These are phyloP conservation scores for Cymbopogon flexuosus DNA, from an alignment of 202 grass and related monocot genomes.

Conservation along the genomic window DNA sequence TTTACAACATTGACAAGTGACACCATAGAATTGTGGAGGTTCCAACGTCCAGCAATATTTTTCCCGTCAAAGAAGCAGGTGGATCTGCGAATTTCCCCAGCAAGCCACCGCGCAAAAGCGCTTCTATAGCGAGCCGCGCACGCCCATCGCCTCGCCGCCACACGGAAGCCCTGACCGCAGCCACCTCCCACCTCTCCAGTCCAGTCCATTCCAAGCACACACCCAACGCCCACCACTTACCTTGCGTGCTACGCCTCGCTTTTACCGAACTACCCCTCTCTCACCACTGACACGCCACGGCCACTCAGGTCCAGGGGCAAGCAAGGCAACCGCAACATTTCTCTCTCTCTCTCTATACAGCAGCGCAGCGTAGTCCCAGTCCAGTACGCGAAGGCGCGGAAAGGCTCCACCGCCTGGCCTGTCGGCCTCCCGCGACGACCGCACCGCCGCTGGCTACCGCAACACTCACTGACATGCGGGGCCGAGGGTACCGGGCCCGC, in stretches of 20 bases:
- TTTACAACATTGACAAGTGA: not conserved
- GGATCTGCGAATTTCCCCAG: not conserved
- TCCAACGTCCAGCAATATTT: not conserved
- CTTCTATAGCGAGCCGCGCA: slow-evolving; percentile 27
- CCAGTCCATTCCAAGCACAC: not conserved
- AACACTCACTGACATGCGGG: not conserved
- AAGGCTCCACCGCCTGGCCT: not conserved
- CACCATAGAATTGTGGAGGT: not conserved
- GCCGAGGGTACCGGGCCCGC: rapidly evolving
- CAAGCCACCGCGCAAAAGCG: not conserved
- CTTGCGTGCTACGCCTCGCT: slow-evolving; percentile 9
- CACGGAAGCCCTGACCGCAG: slow-evolving; percentile 16
- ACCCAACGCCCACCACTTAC: not conserved
- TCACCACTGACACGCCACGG: not conserved
- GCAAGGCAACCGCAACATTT: not conserved
- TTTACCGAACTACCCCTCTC: not conserved
- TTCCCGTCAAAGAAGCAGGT: not conserved
- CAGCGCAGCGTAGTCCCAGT: not conserved
- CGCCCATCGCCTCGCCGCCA: not conserved
- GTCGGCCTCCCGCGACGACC: not conserved
- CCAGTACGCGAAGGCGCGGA: slow-evolving; percentile 2
- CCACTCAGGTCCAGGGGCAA: not conserved
- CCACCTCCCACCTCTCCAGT: not conserved
- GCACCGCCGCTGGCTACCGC: not conserved
- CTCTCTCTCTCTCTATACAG: not conserved